Base-by-base conservation (phyloP, 768 basidiomycete species). In the Kwoniella newhampshirensis region DNA sequence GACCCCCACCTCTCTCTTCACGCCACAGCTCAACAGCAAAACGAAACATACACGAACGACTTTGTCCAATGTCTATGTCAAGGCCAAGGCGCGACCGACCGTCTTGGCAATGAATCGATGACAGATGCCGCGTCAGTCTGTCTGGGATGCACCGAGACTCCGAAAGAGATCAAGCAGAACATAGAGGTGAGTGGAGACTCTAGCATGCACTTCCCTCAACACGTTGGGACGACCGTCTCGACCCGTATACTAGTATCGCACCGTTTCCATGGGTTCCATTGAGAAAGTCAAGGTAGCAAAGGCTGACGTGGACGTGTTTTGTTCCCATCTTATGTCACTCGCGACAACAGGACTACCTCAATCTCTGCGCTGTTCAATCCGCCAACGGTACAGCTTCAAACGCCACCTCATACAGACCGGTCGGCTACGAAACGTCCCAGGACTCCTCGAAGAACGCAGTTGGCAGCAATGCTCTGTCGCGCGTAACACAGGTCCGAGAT, bases 41-140 rank as follows among this genome's bases (percentile, higher is more conserved):
- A 70, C 37, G 17, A 44, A 17, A 57, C 59, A 4, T 64, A 53
- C 27, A 60, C 62, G 21, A 66, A 70, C 46, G 54, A 56, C 12
- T 70, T 70, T 36, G 37, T 70, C 11, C 40, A 32, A 11, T 70
- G 68, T 27, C 48, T 67, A 8, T 70, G 68, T 27, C 21, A 18
- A 5, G 68, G 68, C 4, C 41, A 61, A 17, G 37, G 40, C 6
- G 44, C 49, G 15, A 47, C 44, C 4, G 49, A 51, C 32, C 20
- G 27, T 3, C n/a, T 70, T 9, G 68, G 65, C 1, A 58, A 49
- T 17, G 56, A 51, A 3, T 44, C 55, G 12, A 52, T 64, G 15
- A 13, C 32, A 11, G 37, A 46, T 7, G 45, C 60, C 2, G 59
- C 51, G 2, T 61, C 63, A 20, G 45, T 57, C 15, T 70, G 68